Conservation (phyloP, 2,329 filamentous ascomycete species). For the Pseudogymnoascus sp. region DNA sequence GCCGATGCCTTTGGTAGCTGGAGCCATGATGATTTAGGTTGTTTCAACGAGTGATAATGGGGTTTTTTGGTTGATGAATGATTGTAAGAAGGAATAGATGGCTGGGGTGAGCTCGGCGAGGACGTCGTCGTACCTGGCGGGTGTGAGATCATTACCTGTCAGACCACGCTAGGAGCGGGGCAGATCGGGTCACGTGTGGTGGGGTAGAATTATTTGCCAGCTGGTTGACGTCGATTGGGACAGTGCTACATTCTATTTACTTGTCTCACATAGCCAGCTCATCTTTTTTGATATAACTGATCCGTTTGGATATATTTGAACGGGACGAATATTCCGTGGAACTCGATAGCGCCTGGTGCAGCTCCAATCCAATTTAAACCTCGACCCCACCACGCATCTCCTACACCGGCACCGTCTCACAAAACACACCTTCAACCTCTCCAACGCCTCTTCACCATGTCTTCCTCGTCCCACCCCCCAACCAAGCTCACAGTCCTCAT, state of each 20-base stretch:
- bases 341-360: neutral
- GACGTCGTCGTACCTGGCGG: constrained; percentile 2
- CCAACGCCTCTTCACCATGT: neutral
- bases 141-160: constrained; percentile 1
- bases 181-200: neutral
- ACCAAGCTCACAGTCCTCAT: constrained; percentile 49
- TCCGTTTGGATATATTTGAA: neutral
- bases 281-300: neutral
- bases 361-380: neutral
- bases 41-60: neutral
- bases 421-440: neutral
- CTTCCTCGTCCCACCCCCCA: neutral
- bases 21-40: neutral
- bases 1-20: constrained; percentile 50
- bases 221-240: neutral
- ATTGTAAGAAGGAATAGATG: neutral
- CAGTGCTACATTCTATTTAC: neutral
- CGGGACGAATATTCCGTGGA: neutral
- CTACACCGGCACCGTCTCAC: neutral
- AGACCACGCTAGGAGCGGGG: constrained; percentile 4
- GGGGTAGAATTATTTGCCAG: neutral
- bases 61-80: neutral
- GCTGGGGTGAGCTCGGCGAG: neutral
- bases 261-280: neutral
- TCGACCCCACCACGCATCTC: neutral